Evolutionary conservation across 805 yeast species (phyloP), one percentile per base, ranked within the genome.

Genomic region (Sugiyamaella lignohabitans): DNA sequence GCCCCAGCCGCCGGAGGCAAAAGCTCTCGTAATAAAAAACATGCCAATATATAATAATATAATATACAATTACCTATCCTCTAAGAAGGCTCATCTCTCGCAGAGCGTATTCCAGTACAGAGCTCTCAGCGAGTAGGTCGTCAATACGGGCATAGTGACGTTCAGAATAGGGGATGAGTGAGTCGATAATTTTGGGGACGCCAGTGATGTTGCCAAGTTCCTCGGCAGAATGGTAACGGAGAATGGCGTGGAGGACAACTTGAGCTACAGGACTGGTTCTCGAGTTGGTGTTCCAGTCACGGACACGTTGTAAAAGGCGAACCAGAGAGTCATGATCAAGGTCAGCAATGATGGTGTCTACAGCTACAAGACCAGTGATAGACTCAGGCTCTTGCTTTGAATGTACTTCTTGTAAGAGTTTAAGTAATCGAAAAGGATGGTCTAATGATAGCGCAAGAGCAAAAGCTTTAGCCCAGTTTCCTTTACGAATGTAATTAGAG

Each of bases 261-360:
- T 91, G 98, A 10, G 96, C 85, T 47, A 87, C 76, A 43, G 76
- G 79, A 59, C 86, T 86, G 32, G 87, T 80, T 59, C 80, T 79
- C 45, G 86, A 84, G 63, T 87, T 91, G 39, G 94, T 82, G 63
- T 93, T 93, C 99, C 99, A 93, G 61, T 87, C 95, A 57, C 97
- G 78, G 18, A 89, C 72, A 58, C 95, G 80, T 59, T 78, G 77
- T 63, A 93, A 75, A 20, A 93, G 63, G 10, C 70, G 60, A 37
- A 74, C 56, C 20, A 89, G 64, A 58, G 84, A 85, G 1, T 79
- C 83, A 29, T 76, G 69, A 21, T 70, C 75, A 46, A 93, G 71
- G 10, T 65, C 62, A 3, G 74, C 68, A 37, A 93, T 75, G 8
- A 82, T 76, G 14, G 69, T 61, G 56, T 88, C 96, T 40, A 93